These are phyloP conservation scores for Corymbia calophylla DNA, from an alignment of 441 rosid species.

Conservation along the genomic window DNA sequence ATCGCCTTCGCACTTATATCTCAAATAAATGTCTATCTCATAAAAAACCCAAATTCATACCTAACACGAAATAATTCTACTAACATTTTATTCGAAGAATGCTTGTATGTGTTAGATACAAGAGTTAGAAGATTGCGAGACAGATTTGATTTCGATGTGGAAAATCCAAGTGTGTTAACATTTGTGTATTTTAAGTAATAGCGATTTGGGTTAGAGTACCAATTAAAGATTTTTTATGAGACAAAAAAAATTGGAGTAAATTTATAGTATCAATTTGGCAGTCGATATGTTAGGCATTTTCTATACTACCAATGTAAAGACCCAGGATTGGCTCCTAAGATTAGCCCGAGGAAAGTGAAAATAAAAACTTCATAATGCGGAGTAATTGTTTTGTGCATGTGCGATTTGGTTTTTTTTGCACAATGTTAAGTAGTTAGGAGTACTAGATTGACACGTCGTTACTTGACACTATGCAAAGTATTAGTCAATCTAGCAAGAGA, in stretches of 20 bases:
- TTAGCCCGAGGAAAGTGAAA: no score
- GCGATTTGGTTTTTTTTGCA: neutral
- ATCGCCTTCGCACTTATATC: neutral
- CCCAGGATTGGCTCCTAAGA: no score
- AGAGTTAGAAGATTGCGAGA: neutral
- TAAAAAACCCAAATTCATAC: neutral
- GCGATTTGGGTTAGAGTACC: neutral
- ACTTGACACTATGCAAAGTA: no score
- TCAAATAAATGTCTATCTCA: neutral
- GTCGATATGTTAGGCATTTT: no score
- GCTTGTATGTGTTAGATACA: no score
- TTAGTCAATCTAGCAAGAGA: no score
- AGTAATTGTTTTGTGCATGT: neutral
- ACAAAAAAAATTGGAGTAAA: neutral
- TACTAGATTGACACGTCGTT: no score
- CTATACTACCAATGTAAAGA: no score
- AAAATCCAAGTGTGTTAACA: neutral
- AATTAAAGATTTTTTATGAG: no score
- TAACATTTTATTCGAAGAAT: no score
- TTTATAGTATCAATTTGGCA: no score
- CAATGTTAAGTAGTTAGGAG: no score
- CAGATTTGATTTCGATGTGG: rapidly evolving
- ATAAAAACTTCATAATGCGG: neutral
- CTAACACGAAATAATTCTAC: neutral
- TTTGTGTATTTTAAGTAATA: neutral